Evolutionary conservation across 2,329 filamentous ascomycete genomes (phyloP), one percentile per base, ranked within the genome.

Genomic region (Paraphoma sp.): DNA sequence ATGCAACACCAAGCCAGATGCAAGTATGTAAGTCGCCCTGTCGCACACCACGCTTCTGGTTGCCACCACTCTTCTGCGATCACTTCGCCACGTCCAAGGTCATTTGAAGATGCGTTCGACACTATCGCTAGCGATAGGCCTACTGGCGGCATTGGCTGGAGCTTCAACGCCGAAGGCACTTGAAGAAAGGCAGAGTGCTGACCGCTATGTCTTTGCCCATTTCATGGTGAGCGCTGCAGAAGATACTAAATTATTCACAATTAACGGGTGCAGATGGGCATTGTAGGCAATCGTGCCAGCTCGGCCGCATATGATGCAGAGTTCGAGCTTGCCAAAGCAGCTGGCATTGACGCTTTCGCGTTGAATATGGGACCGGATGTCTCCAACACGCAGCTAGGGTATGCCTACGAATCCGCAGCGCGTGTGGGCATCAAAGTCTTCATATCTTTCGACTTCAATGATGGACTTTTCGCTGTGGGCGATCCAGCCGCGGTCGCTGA

Each of bases 331-430:
- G 70, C 70, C 28, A 71, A 73, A 57, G 62, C 64, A 6, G 64
- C 68, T 14, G 70, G 70, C 44, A 74, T 74, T 48, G 71, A 74
- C 52, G 71, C 70, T 10, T 73, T 74, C 43, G 71, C 70, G 1
- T 65, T 74, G 29, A 73, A 74, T 59, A 70, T 74, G 53, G 70
- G 61, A 18, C 65, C 53, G 0, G 66, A 68, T 40, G 14, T 40
- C 6, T 67, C 65, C 51, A 69, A 63, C 12, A 56, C 62, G 16
- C 70, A 70, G 48, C 65, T 71, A 30, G 54, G 48, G 9, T 48
- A 57, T 28, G 53, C 57, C 14, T 60, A 57, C 38, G 48, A 56
- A 9, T 41, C 48, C 16, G 48, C 36, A 4, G 48, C 45, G 16
- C 53, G 55, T 16, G 51, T 48, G 29, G 57, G 54, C 11, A 53